A percentile compares a stretch with the other conserved stretches of the same genome.
Conservation (phyloP, 352 stramenopile species). For the Peronospora destructor region DNA sequence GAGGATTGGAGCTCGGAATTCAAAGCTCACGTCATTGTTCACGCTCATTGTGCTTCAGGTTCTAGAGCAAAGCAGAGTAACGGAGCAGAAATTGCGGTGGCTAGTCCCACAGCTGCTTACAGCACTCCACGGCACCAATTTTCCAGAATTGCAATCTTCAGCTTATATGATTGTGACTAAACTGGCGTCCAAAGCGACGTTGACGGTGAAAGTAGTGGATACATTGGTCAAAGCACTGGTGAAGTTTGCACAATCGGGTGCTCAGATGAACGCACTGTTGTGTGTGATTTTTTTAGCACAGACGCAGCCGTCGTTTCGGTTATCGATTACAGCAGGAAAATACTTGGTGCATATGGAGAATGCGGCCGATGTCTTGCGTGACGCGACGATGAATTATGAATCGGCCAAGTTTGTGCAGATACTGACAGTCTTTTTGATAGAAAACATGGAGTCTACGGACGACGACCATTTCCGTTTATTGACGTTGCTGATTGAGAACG, state of each 20-base stretch:
- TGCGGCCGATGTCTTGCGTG: slow-evolving; percentile 50
- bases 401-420: slow-evolving; percentile 59
- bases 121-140: slow-evolving; percentile 55
- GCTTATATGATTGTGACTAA: slow-evolving; percentile 85
- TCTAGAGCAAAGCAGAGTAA: slow-evolving; percentile 57
- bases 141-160: slow-evolving; percentile 72
- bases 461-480: slow-evolving; percentile 42
- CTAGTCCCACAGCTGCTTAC: slow-evolving; percentile 68
- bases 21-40: slow-evolving; percentile 84
- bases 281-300: slow-evolving; percentile 72
- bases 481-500: slow-evolving; percentile 31
- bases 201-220: slow-evolving; percentile 66
- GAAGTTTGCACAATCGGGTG: slow-evolving; percentile 61
- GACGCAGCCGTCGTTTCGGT: slow-evolving; percentile 57
- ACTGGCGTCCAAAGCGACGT: slow-evolving; percentile 66
- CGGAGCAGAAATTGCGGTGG: slow-evolving; percentile 69
- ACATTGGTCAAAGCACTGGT: slow-evolving; percentile 68
- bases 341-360: slow-evolving; percentile 64
- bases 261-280: slow-evolving; percentile 66
- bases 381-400: slow-evolving; percentile 67
- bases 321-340: slow-evolving; percentile 53
- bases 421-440: slow-evolving; percentile 44
- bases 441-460: slow-evolving; percentile 30
- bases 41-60: slow-evolving; percentile 74
- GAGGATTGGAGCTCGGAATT: slow-evolving; percentile 54